phyloP scores from a whole-genome alignment of 2,329 filamentous ascomycete genomes.

The Berkeleyomyces basicola region DNA sequence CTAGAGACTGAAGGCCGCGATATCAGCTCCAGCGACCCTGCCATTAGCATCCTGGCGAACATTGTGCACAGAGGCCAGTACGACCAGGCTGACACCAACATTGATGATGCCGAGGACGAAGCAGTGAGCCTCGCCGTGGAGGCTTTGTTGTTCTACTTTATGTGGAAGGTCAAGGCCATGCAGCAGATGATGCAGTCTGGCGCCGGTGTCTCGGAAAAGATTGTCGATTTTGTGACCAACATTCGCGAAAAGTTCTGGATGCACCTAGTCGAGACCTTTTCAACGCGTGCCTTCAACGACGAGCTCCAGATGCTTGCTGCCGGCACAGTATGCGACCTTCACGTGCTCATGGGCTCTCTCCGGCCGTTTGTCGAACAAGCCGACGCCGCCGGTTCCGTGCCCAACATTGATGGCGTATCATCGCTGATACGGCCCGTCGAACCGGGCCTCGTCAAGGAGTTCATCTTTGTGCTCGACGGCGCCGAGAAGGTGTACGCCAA shows the following conservation, averaged over 20 bases:
- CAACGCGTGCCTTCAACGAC: conserved; percentile 53
- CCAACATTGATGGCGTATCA: conserved; percentile 24
- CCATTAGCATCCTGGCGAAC: conserved; percentile 54
- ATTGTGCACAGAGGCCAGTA: conserved; percentile 60
- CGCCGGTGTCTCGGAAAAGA: conserved; percentile 36
- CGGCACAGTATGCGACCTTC: conserved; percentile 64
- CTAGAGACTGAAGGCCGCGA: conserved; percentile 47
- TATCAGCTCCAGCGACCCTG: conserved; percentile 30
- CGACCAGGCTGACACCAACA: conserved; percentile 49
- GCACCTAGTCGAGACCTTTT: conserved; percentile 51
- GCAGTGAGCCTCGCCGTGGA: conserved; percentile 62
- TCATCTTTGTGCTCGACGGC: conserved; percentile 61
- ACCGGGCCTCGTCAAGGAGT: conserved; percentile 43
- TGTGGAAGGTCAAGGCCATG: conserved; percentile 68
- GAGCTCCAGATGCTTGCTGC: conserved; percentile 61
- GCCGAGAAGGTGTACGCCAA: conserved; percentile 66
- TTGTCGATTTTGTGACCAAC: conserved; percentile 42
- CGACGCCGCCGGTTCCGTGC: conserved; percentile 22
- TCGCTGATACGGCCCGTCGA: conserved; percentile 55
- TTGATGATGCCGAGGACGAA: conserved; percentile 64
- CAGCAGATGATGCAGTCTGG: conserved; percentile 37
- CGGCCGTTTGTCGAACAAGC: conserved; percentile 32
- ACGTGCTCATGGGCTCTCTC: conserved; percentile 62
- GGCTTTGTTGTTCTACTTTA: conserved; percentile 72
- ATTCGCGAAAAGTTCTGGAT: conserved; percentile 40